Base-by-base conservation (phyloP, 768 basidiomycete species). In the Amanita molliuscula region DNA sequence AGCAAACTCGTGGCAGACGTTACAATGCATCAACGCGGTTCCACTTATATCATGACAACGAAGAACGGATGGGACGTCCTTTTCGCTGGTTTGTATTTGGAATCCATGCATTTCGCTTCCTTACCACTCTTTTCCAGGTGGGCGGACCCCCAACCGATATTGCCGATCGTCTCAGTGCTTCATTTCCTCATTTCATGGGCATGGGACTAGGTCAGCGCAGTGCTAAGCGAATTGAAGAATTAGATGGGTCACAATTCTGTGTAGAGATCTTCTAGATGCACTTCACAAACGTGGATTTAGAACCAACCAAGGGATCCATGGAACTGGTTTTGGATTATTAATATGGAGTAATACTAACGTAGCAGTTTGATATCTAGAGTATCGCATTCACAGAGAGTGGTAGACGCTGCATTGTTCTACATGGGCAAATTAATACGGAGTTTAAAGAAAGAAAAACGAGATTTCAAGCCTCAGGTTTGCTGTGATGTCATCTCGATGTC, bases 131-230 rank as follows among this genome's bases (percentile, higher is more conserved):
- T 15, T 28, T 8, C 29, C 6, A 65, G 66, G 56, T 5, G 55
- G 66, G 63, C 16, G 69, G 63, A 0, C 76, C 76, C 6, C 70
- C 76, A 0, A 61, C 65, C 11, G 74, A 79, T 40, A 61, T 76
- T 35, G 74, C 70, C 15, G 80, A 82, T 55, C 55, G 73, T 36
- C 56, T 80, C 29, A 68, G 59, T 52, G 73, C 74, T 1, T 73
- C 72, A n/a, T n/a, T n/a, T n/a, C n/a, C n/a, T n/a, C n/a, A n/a
- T n/a, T n/a, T n/a, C n/a, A n/a, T n/a, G n/a, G 28, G 52, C 8
- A 46, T 54, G 0, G 60, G 51, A 7, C 31, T 65, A 1, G 52
- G 48, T n/a, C 59, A 62, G 45, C 56, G 61, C 6, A 46, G 34
- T 15, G 54, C 57, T 1, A 48, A 45, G 21, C 13, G 52, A 11